A percentile compares a stretch with the other conserved stretches of the same genome.
These are phyloP conservation scores for Schizophyllum commune DNA, from an alignment of 1,284 basidiomycete species.

Conservation along the genomic window DNA sequence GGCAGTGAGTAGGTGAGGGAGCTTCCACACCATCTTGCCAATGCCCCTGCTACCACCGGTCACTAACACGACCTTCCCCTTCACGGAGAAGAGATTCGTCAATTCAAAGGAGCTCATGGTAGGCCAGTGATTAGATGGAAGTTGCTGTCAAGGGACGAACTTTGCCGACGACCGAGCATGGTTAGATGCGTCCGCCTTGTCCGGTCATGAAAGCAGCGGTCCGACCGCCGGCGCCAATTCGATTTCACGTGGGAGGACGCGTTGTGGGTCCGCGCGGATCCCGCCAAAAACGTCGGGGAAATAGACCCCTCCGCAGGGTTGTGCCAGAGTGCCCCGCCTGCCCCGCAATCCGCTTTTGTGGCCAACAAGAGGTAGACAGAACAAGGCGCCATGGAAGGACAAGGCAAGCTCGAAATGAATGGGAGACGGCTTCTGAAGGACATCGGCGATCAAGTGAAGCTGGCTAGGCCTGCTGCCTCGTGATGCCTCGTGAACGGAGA, in stretches of 20 bases:
- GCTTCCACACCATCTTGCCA: conserved; percentile 53
- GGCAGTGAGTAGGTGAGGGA: background rate
- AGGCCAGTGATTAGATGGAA: conserved; percentile 6
- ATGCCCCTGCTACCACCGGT: conserved; percentile 70
- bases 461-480: too few relatives aligned
- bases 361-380: too few relatives aligned
- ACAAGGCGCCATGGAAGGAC: too few relatives aligned
- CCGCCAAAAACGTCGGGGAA: too few relatives aligned
- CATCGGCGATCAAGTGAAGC: too few relatives aligned
- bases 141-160: conserved; percentile 13
- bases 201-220: background rate
- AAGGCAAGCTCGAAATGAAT: too few relatives aligned
- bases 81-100: conserved; percentile 47
- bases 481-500: too few relatives aligned
- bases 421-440: too few relatives aligned
- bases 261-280: background rate
- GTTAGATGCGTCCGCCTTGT: conserved; percentile 4
- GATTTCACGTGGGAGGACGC: background rate
- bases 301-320: background rate
- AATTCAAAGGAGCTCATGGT: conserved; percentile 33
- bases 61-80: conserved; percentile 55
- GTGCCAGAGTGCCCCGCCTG: background rate
- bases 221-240: background rate
- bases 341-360: background rate
- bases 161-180: conserved; percentile 17